Percentiles rank a stretch among this genome's conserved stretches.
Conservation (phyloP, 78 protist genomes). For the Creolimax fragrantissima region DNA sequence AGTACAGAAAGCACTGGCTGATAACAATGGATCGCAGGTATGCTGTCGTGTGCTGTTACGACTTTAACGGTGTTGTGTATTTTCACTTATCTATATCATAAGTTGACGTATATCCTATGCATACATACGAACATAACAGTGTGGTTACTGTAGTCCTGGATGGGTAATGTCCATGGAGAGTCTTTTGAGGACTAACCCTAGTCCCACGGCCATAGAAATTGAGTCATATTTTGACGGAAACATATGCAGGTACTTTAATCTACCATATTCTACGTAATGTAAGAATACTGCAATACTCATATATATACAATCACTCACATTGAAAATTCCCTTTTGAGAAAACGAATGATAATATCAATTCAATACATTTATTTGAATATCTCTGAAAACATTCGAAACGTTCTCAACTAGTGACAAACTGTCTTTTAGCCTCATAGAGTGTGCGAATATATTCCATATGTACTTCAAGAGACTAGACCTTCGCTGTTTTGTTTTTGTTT, state of each 20-base stretch:
- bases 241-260: constrained; percentile 91
- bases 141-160: constrained; percentile 76
- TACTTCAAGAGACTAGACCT: too few relatives aligned
- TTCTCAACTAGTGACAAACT: too few relatives aligned
- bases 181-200: background rate
- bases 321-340: too few relatives aligned
- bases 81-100: background rate
- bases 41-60: constrained; percentile 62
- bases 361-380: too few relatives aligned
- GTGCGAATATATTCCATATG: too few relatives aligned
- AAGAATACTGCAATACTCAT: too few relatives aligned
- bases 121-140: background rate
- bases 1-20: constrained; percentile 43
- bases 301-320: too few relatives aligned
- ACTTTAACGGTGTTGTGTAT: background rate
- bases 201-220: constrained; percentile 24
- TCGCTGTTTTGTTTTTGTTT: too few relatives aligned
- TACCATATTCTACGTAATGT: too few relatives aligned
- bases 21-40: background rate
- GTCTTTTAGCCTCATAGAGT: too few relatives aligned
- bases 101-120: background rate
- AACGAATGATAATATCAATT: too few relatives aligned
- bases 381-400: too few relatives aligned
- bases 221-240: constrained; percentile 79
- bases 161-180: constrained; percentile 47